Percentiles rank a stretch among this genome's conserved stretches.
Conservation (phyloP, 2,329 filamentous ascomycete genomes). For the Tympanopsis confertula region DNA sequence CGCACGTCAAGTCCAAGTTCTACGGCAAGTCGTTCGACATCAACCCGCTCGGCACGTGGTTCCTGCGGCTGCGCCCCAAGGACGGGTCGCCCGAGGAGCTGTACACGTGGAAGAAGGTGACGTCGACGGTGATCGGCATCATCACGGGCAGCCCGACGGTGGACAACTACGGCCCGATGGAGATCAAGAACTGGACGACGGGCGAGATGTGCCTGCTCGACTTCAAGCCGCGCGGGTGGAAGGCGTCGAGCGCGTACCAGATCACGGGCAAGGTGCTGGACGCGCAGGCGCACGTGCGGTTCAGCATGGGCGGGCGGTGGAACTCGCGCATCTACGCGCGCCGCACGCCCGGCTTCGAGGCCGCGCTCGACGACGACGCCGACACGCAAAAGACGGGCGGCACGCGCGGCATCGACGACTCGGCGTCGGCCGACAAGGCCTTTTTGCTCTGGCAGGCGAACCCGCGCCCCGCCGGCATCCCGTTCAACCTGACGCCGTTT, state of each 20-base stretch:
- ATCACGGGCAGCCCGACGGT: slow-evolving; percentile 92
- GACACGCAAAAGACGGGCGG: slow-evolving; percentile 23
- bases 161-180: slow-evolving; percentile 97
- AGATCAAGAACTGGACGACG: slow-evolving; percentile 93
- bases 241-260: slow-evolving; percentile 80
- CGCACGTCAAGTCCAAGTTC: slow-evolving; percentile 89
- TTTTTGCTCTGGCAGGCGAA: slow-evolving; percentile 92
- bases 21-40: slow-evolving; percentile 97
- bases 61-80: slow-evolving; percentile 69
- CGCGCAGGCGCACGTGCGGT: slow-evolving; percentile 65
- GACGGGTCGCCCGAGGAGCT: slow-evolving; percentile 69
- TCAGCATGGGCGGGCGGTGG: slow-evolving; percentile 89
- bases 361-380: slow-evolving; percentile 41
- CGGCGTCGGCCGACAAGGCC: slow-evolving; percentile 64
- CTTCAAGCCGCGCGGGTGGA: slow-evolving; percentile 94
- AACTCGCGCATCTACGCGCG: slow-evolving; percentile 95
- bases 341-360: slow-evolving; percentile 81
- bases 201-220: slow-evolving; percentile 78
- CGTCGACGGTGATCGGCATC: slow-evolving; percentile 92
- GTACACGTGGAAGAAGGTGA: slow-evolving; percentile 99
- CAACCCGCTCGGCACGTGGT: slow-evolving; percentile 94
- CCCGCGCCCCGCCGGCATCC: slow-evolving; percentile 67
- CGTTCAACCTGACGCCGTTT: slow-evolving; percentile 95
- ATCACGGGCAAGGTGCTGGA: slow-evolving; percentile 79
- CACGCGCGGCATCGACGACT: slow-evolving; percentile 45